Base-by-base conservation (phyloP, 1,284 basidiomycete genomes). In the Ustilago bromivora region DNA sequence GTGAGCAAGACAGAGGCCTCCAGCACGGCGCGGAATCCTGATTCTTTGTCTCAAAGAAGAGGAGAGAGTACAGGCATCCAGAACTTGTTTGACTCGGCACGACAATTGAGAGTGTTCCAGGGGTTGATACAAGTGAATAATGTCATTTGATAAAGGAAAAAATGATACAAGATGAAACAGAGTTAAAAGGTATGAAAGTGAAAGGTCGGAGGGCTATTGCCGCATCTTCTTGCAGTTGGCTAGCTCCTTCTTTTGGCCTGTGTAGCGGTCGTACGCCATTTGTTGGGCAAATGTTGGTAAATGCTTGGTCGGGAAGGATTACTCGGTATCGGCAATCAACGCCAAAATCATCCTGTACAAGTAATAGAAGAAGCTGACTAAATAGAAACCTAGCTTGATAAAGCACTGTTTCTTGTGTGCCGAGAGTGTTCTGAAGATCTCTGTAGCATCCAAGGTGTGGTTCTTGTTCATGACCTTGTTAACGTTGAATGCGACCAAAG, bases 381-480 rank as follows among this genome's bases (percentile, higher is more conserved):
- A 76, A 59, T 85, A 85, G 71, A 85, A 84, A 2, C 81, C 84
- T 15, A 85, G 71, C 63, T 85, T 85, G 79, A 84, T 67, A 86
- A 99, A 98, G 83, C 92, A 82, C 43, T 78, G 96, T 87, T 96
- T 98, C 89, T 99, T 99, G 88, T 98, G 97, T 47, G 90, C 91
- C 17, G 92, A 91, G 54, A 99, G 88, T 73, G 96, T 96, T 79
- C 97, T 91, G 90, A 99, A 99, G 83, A 99, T 99, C 88, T 99
- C 97, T 36, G 97, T 99, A 61, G 96, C 96, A 87, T 99, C 96
- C 86, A 98, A 96, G 93, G 98, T 96, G 88, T 98, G 96, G 84
- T 93, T 93, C 85, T 95, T 95, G 87, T 92, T 92, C 84, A 93
- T 90, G 85, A 98, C 94, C 95, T 98, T 99, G 89, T 98, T 96